Conservation (phyloP, 306 rosid species). For the Datisca glomerata region DNA sequence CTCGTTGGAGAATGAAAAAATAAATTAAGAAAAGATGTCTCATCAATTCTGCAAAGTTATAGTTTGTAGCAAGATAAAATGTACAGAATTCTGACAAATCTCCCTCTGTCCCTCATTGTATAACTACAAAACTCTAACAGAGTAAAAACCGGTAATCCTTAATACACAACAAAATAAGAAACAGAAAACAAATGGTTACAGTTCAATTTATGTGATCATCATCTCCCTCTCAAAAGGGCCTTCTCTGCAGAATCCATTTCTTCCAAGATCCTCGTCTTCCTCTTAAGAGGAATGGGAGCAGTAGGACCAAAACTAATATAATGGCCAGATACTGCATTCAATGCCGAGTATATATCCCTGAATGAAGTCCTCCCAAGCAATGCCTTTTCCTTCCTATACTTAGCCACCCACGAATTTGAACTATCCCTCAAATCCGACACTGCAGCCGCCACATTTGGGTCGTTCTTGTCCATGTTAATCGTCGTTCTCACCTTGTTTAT, state of each 20-base stretch:
- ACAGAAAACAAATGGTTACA: too few relatives aligned
- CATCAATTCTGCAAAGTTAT: too few relatives aligned
- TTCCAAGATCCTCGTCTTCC: conserved; percentile 72
- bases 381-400: conserved; percentile 73
- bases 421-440: conserved; percentile 73
- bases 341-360: conserved; percentile 80
- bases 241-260: conserved; percentile 83
- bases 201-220: too few relatives aligned
- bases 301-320: conserved; percentile 92
- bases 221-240: conserved; percentile 76
- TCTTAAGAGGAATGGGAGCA: conserved; percentile 81
- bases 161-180: too few relatives aligned
- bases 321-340: conserved; percentile 87
- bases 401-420: conserved; percentile 90
- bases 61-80: too few relatives aligned
- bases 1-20: too few relatives aligned
- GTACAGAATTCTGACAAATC: too few relatives aligned
- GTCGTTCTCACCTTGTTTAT: conserved; percentile 62
- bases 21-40: too few relatives aligned
- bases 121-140: neutral
- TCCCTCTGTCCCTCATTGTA: neutral
- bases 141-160: too few relatives aligned
- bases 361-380: conserved; percentile 72
- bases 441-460: conserved; percentile 60
- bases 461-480: conserved; percentile 57